These are phyloP conservation scores for Zygosaccharomyces kombuchaensis DNA, from an alignment of 805 yeast genomes.

Conservation along the genomic window DNA sequence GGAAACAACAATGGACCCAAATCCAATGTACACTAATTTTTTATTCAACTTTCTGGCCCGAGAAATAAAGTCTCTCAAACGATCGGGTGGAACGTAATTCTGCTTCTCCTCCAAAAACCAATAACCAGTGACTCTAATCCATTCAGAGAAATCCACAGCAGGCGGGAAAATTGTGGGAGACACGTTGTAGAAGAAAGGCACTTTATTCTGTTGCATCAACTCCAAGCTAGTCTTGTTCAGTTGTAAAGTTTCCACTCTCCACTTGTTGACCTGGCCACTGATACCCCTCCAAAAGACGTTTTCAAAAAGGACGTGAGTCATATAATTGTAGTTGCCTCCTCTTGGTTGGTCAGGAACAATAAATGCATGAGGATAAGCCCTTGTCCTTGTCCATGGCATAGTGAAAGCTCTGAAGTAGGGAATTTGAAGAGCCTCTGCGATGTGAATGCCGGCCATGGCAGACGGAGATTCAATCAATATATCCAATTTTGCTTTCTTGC, in stretches of 20 bases:
- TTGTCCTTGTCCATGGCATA: slow-evolving; percentile 97
- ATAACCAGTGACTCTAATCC: slow-evolving; percentile 94
- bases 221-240: slow-evolving; percentile 68
- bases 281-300: slow-evolving; percentile 92
- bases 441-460: slow-evolving; percentile 92
- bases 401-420: slow-evolving; percentile 95
- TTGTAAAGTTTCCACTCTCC: slow-evolving; percentile 69
- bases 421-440: slow-evolving; percentile 85
- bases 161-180: slow-evolving; percentile 90
- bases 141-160: slow-evolving; percentile 86
- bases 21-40: slow-evolving; percentile 86
- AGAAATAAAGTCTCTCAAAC: slow-evolving; percentile 53
- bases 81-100: slow-evolving; percentile 56
- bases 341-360: slow-evolving; percentile 89
- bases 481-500: slow-evolving; percentile 60
- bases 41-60: slow-evolving; percentile 56
- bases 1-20: slow-evolving; percentile 90
- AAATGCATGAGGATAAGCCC: slow-evolving; percentile 96
- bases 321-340: slow-evolving; percentile 88
- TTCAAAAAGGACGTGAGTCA: slow-evolving; percentile 91
- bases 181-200: slow-evolving; percentile 85
- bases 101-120: slow-evolving; percentile 80
- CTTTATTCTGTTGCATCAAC: slow-evolving; percentile 65
- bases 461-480: slow-evolving; percentile 92
- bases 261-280: slow-evolving; percentile 76